A percentile compares a stretch with the other conserved stretches of the same genome.
Evolutionary conservation across 225 moss, liverwort and hornwort species (phyloP).

Genomic region (Bryoerythrophyllum caledonicum): DNA sequence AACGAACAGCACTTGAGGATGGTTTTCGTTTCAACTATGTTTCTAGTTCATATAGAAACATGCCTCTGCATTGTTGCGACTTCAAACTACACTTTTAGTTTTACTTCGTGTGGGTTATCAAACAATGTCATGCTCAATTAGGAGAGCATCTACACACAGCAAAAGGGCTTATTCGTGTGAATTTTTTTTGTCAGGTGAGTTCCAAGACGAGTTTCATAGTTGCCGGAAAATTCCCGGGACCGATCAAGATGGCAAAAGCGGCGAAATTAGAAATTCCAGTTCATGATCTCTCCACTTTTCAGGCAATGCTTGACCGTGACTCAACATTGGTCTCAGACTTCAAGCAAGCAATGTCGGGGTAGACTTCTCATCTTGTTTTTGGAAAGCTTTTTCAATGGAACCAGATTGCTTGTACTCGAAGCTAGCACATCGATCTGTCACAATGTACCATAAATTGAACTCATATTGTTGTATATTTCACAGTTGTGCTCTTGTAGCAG

Average conservation of each 20-base stretch:
- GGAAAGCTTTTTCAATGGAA: conserved; percentile 10
- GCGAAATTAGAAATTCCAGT: conserved; percentile 49
- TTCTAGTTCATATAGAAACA: background rate
- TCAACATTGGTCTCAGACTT: conserved; percentile 19
- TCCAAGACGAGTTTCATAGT: conserved; percentile 74
- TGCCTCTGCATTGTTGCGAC: background rate
- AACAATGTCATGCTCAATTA: too few species aligned
- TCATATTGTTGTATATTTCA: conserved; percentile 3
- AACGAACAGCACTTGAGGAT: background rate
- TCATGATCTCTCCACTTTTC: conserved; percentile 54
- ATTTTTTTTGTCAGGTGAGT: conserved; percentile 54
- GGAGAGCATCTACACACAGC: background rate
- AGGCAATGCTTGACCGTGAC: conserved; percentile 41
- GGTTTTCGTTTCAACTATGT: background rate
- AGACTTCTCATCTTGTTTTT: conserved; percentile 8
- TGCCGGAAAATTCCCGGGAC: conserved; percentile 70
- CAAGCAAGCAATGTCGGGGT: conserved; percentile 45
- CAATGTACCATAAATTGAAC: background rate
- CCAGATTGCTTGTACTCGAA: background rate
- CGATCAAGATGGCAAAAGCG: conserved; percentile 61
- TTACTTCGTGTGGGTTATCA: too few species aligned
- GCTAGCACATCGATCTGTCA: background rate
- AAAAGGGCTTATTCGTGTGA: background rate
- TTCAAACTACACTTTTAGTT: background rate
- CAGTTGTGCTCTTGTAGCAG: background rate